Conservation (phyloP, 2,329 filamentous ascomycete genomes). For the Rutstroemia sp. region DNA sequence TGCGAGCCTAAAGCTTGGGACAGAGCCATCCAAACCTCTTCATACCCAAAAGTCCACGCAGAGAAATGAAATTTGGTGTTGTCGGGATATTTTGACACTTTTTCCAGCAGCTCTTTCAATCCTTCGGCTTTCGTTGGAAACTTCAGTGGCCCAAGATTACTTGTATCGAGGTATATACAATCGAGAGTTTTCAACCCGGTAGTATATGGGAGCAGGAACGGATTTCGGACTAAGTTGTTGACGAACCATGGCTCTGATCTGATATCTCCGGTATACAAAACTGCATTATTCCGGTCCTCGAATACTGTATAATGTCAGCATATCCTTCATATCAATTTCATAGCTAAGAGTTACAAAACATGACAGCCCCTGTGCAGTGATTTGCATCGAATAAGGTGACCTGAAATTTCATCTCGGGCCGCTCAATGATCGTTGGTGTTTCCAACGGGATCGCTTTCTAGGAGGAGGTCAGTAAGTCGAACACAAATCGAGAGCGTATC, state of each 20-base stretch:
- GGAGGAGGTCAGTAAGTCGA: no score
- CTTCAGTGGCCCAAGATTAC: slow-evolving; percentile 45
- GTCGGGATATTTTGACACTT: slow-evolving; percentile 59
- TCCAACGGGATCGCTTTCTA: slow-evolving; percentile 76
- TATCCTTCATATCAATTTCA: not conserved
- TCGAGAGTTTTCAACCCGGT: slow-evolving; percentile 60
- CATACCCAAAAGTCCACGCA: slow-evolving; percentile 89
- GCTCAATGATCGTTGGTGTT: slow-evolving; percentile 68
- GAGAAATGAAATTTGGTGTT: slow-evolving; percentile 79
- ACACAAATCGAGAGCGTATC: not conserved
- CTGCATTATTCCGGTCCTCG: slow-evolving; percentile 61
- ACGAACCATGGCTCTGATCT: slow-evolving; percentile 85
- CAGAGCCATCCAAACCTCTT: slow-evolving; percentile 83
- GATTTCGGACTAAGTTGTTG: slow-evolving; percentile 62
- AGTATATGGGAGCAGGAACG: slow-evolving; percentile 67
- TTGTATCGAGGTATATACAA: slow-evolving; percentile 85
- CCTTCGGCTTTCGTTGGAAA: slow-evolving; percentile 67
- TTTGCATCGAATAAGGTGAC: slow-evolving; percentile 89
- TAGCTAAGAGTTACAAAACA: slow-evolving; percentile 56
- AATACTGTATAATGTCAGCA: slow-evolving; percentile 44
- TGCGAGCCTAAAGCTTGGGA: slow-evolving; percentile 60
- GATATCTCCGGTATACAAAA: slow-evolving; percentile 86
- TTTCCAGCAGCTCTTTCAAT: slow-evolving; percentile 62
- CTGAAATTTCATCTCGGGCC: slow-evolving; percentile 62
- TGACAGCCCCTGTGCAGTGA: slow-evolving; percentile 82